Base-by-base conservation (phyloP, 768 basidiomycete genomes). In the Cystofilobasidium capitatum region DNA sequence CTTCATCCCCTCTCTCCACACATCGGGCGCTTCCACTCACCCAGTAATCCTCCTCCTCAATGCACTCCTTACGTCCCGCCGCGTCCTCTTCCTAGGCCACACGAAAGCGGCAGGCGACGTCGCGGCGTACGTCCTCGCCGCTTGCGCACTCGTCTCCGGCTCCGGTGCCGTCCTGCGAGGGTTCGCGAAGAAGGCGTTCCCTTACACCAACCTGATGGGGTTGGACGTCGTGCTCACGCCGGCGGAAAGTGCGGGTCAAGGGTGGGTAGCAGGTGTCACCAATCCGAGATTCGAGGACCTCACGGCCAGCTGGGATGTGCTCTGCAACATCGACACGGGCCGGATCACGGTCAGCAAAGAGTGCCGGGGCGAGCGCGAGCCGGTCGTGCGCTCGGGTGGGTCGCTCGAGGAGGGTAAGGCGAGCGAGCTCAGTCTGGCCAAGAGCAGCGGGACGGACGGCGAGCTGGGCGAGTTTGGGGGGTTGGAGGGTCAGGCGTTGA, bases 41-140 rank as follows among this genome's bases (percentile, higher is more conserved):
- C 92, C 96, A 2, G 86, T 99, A 73, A 93, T 96, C 67, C 82
- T 99, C 54, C 82, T 99, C 2, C 92, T 94, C 81, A 99, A 99
- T 76, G 96, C 93, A 3, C 83, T 99, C 68, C 81, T 98, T 8
- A 96, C 94, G 0, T 87, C 88, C 62, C 96, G 97, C 73, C 87
- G 93, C n/a, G 88, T 98, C 71, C 87, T 98, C 71, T 97, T 98
- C 78, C 79, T 98, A 64, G 92, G 93, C 0, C 87, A 96, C 74
- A 87, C 83, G 73, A 83, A 88, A 71, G 89, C 92, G 40, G 93
- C 94, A 0, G 88, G 89, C 16, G 84, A 88, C 74, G 92, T 98
- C 31, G 89, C 91, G 58, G 86, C 83, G 71, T 90, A 89, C 75
- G 96, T 99, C 8, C 81, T 98, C 17, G 88, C 93, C 7, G 92